Evolutionary conservation across 2,329 filamentous ascomycete species (phyloP).

Genomic region (Penicillium capsulatum): DNA sequence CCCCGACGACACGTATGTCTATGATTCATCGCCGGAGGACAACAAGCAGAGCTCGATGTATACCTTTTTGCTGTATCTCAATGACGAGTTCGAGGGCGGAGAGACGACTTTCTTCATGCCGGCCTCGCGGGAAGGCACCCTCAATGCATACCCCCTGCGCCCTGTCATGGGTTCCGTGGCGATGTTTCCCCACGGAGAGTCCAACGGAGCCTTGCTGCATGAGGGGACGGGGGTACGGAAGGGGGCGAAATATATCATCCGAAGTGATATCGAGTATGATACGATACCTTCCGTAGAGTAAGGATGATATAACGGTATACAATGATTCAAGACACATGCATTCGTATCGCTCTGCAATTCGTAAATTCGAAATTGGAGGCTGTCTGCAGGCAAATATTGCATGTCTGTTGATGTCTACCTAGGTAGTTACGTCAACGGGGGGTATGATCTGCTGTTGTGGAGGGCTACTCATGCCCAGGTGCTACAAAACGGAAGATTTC

Average conservation of each 20-base stretch:
- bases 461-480: too few species aligned
- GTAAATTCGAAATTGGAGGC: too few species aligned
- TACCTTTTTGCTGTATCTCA: constrained; percentile 66
- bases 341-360: too few species aligned
- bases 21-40: constrained; percentile 58
- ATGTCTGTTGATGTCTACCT: too few species aligned
- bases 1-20: constrained; percentile 57
- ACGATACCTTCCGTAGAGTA: constrained; percentile 34
- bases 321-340: background rate
- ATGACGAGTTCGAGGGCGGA: constrained; percentile 67
- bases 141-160: constrained; percentile 66
- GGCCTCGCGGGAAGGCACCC: constrained; percentile 57
- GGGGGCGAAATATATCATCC: constrained; percentile 64
- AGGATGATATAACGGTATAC: background rate
- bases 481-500: too few species aligned
- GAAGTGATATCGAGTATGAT: constrained; percentile 69
- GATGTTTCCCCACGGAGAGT: constrained; percentile 67
- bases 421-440: too few species aligned
- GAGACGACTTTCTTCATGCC: constrained; percentile 70
- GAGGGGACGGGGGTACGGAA: constrained; percentile 67
- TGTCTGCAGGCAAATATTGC: too few species aligned
- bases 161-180: constrained; percentile 66
- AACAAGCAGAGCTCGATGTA: constrained; percentile 64
- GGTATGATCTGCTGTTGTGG: too few species aligned
- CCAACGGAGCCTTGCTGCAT: constrained; percentile 61